Base-by-base conservation (phyloP, 768 basidiomycete genomes). In the Collybia sp. region DNA sequence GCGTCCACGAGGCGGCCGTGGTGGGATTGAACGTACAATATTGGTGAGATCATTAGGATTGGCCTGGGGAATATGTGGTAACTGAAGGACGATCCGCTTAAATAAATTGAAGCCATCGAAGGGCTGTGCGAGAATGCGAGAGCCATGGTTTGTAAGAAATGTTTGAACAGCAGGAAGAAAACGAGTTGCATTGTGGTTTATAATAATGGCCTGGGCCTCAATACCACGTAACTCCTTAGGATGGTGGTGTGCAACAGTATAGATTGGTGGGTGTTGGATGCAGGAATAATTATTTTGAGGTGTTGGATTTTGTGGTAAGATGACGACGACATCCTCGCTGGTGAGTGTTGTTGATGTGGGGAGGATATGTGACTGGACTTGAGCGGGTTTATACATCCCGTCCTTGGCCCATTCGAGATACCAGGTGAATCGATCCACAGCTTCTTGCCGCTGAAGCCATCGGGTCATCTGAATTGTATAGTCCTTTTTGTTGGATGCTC, bases 21-120 rank as follows among this genome's bases (percentile, higher is more conserved):
- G 48, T 3, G 48, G 48, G 0, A 31, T 19, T 5, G 40, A 43
- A 5, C 44, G 40, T n/a, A 49, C 44, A 17, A 49, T 19, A 18
- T 49, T 49, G 11, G 20, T 45, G 12, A 30, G 40, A 9, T 45
- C 25, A 6, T 42, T 44, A 3, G 12, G 6, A n/a, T 32, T 49
- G 16, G 34, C 48, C 16, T 49, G 42, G 1, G 40, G 39, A 12
- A 45, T 49, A 1, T 42, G 18, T 0, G 48, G 48, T 20, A 49
- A 43, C 1, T 6, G 1, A 8, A 49, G 36, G 12, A 44, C 45
- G 15, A 49, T 19, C 1, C 44, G 44, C 15, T 44, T 48, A 38
- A 31, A 43, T n/a, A 43, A 10, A 18, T 37, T 18, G 17, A 37
- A 37, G 10, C 35, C 35, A 18, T 37, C 35, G 10, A 37, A 37